Evolutionary conservation across 2,329 filamentous ascomycete genomes (phyloP).

Genomic region (Ophiostoma angusticollis): DNA sequence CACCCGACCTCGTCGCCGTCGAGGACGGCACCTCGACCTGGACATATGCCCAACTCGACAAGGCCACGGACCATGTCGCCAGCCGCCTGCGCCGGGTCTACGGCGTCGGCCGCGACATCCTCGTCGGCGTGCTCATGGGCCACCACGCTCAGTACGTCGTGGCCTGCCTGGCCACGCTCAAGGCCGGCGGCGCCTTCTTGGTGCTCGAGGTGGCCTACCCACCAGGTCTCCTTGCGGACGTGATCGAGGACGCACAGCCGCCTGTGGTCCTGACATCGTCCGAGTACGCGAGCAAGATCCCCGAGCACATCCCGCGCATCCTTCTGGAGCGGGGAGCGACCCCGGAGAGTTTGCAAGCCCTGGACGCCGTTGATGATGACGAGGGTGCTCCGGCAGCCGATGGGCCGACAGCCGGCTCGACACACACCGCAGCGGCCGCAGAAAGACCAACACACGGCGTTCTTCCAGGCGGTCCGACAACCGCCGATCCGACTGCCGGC

Average conservation of each 20-base stretch:
- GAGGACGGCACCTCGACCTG: conserved; percentile 56
- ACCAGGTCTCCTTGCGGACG: conserved; percentile 58
- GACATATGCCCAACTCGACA: conserved; percentile 61
- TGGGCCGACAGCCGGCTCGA: too few species aligned
- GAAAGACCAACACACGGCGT: too few species aligned
- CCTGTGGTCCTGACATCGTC: conserved; percentile 56
- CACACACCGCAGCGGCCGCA: too few species aligned
- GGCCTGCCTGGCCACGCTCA: conserved; percentile 62
- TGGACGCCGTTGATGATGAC: not conserved
- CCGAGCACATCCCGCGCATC: conserved; percentile 49
- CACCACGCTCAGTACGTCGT: conserved; percentile 70
- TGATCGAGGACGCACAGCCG: conserved; percentile 62
- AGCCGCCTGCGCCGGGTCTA: conserved; percentile 44
- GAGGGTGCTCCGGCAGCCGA: too few species aligned
- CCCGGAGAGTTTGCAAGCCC: not conserved
- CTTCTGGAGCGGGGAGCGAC: conserved; percentile 39
- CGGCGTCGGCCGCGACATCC: conserved; percentile 58
- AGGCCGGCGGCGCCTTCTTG: conserved; percentile 67
- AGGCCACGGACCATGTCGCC: conserved; percentile 52
- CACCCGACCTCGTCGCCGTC: conserved; percentile 56
- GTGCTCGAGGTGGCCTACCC: conserved; percentile 73
- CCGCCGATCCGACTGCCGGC: conserved; percentile 22
- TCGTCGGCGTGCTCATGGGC: conserved; percentile 64
- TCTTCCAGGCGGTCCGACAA: too few species aligned
- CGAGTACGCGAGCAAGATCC: conserved; percentile 53